phyloP scores from a whole-genome alignment of 768 basidiomycete genomes.

The Lactarius vividus region DNA sequence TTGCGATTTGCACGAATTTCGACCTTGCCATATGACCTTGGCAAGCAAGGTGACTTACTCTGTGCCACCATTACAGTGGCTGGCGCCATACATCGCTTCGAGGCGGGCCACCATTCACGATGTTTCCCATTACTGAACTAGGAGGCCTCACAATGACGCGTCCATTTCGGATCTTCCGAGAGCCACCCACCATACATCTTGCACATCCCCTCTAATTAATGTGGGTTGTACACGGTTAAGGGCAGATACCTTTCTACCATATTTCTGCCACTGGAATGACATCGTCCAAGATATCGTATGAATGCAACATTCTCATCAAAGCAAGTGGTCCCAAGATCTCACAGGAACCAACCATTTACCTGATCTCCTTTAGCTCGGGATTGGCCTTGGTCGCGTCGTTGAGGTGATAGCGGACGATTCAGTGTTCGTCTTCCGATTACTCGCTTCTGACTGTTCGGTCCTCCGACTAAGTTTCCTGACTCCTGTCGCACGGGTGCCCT shows the following conservation, averaged over 20 bases:
- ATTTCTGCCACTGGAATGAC: too few relatives aligned
- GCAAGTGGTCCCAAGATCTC: conserved; percentile 50
- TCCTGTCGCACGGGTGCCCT: conserved; percentile 46
- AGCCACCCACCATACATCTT: too few relatives aligned
- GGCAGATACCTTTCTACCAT: background rate
- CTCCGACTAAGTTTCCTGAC: background rate
- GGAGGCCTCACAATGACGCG: too few relatives aligned
- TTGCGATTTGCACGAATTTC: too few relatives aligned
- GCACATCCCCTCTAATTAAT: too few relatives aligned
- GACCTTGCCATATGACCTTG: too few relatives aligned
- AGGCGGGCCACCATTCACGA: too few relatives aligned
- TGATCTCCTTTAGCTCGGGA: conserved; percentile 65
- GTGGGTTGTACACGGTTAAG: conserved; percentile 31
- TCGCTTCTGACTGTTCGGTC: background rate
- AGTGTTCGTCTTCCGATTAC: conserved; percentile 36
- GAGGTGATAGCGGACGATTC: conserved; percentile 54
- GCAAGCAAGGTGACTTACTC: too few relatives aligned
- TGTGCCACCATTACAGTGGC: too few relatives aligned
- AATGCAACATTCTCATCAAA: conserved; percentile 51
- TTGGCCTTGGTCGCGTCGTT: conserved; percentile 57
- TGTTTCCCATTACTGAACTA: too few relatives aligned
- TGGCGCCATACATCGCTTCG: too few relatives aligned
- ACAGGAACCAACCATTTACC: conserved; percentile 13
- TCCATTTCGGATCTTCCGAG: too few relatives aligned
- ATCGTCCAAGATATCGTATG: background rate